Evolutionary conservation across 345 rosid species (phyloP).

Genomic region (Mangifera indica): DNA sequence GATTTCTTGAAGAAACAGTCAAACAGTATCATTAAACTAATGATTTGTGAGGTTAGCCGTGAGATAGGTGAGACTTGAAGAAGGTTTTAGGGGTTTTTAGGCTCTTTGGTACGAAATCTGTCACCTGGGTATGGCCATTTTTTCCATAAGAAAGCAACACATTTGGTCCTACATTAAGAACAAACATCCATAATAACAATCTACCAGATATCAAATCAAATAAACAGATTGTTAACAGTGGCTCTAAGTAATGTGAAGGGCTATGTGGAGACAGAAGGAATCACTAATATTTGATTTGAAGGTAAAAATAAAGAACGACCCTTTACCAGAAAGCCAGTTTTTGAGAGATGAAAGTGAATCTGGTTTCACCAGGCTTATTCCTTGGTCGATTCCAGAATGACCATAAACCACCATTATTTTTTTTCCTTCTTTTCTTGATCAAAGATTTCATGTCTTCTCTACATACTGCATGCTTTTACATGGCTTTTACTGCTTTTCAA

Average conservation of each 20-base stretch:
- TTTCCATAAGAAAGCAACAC: slow-evolving; percentile 26
- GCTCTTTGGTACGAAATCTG: neutral
- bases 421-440: slow-evolving; percentile 4
- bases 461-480: neutral
- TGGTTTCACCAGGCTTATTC: neutral
- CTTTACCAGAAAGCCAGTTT: slow-evolving; percentile 10
- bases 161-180: slow-evolving; percentile 24
- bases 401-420: slow-evolving; percentile 1
- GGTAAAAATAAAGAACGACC: slow-evolving; percentile 3
- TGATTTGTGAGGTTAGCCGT: no score
- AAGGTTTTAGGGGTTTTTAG: neutral
- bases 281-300: neutral
- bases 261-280: slow-evolving; percentile 5
- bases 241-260: slow-evolving; percentile 2
- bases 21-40: no score
- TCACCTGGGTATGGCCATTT: neutral
- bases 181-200: neutral
- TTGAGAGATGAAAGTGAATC: neutral
- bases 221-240: no score
- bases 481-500: slow-evolving; percentile 18
- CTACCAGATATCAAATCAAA: neutral
- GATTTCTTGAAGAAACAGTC: no score
- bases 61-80: slow-evolving; percentile 6
- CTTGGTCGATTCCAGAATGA: slow-evolving; percentile 8
- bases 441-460: neutral